Percentiles rank a stretch among this genome's conserved stretches.
These are phyloP conservation scores for Zygosaccharomyces kombuchaensis DNA, from an alignment of 805 yeast species.

Conservation along the genomic window DNA sequence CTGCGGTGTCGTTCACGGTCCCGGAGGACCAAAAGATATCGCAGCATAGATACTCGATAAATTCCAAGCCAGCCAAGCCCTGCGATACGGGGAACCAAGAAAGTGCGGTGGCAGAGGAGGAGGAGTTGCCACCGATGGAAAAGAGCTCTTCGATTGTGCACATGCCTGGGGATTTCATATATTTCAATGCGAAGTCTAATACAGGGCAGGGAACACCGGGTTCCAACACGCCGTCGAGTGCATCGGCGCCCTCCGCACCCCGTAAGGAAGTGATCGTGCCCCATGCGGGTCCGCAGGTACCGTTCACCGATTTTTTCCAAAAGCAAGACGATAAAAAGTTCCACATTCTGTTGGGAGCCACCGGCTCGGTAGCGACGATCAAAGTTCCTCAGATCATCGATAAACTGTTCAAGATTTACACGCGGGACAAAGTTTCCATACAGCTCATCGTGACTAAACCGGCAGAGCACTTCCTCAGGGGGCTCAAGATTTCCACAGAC, in stretches of 20 bases:
- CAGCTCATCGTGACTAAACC: conserved; percentile 79
- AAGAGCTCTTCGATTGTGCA: conserved; percentile 33
- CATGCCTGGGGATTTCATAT: conserved; percentile 37
- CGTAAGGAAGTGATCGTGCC: conserved; percentile 49
- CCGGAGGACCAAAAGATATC: conserved; percentile 40
- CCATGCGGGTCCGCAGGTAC: conserved; percentile 55
- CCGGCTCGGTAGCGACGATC: conserved; percentile 96
- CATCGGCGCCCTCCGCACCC: conserved; percentile 35
- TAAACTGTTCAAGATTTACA: conserved; percentile 75
- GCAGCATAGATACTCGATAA: conserved; percentile 53
- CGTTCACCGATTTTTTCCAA: conserved; percentile 67
- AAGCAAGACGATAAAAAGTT: conserved; percentile 77
- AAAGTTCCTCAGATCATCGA: conserved; percentile 87
- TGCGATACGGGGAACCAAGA: conserved; percentile 2
- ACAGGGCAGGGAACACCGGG: conserved; percentile 1
- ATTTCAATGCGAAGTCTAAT: conserved; percentile 23
- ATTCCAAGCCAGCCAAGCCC: conserved; percentile 41
- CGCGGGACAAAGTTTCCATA: conserved; percentile 66
- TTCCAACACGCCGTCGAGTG: conserved; percentile 3
- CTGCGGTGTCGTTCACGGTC: conserved; percentile 45
- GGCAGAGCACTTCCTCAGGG: conserved; percentile 65
- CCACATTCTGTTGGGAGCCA: conserved; percentile 86
- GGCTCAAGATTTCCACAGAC: conserved; percentile 61
- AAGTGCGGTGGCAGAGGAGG: neutral
- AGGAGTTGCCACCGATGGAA: conserved; percentile 19